Conservation (phyloP, 129 eudicot species). For the Daucus carota region DNA sequence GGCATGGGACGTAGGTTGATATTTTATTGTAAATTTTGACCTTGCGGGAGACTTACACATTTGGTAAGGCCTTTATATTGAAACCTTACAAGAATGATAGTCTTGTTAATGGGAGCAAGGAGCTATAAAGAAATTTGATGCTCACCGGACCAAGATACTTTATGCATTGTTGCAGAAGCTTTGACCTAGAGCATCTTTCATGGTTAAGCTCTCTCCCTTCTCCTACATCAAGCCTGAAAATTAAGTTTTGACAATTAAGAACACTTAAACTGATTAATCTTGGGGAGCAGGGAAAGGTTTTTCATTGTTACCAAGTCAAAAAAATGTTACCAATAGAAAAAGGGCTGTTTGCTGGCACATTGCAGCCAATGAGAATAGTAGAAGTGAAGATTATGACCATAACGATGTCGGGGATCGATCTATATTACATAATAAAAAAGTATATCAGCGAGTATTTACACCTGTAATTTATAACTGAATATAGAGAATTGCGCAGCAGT, state of each 20-base stretch:
- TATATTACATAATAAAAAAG: constrained; percentile 16
- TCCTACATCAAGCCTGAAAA: constrained; percentile 90
- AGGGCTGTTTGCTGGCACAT: constrained; percentile 72
- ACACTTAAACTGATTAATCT: constrained; percentile 1
- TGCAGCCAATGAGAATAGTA: constrained; percentile 73
- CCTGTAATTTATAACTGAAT: neutral
- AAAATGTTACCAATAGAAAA: constrained; percentile 79
- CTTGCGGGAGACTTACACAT: neutral
- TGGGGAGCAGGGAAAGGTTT: neutral
- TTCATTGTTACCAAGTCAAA: neutral
- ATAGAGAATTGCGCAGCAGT: neutral
- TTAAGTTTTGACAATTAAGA: neutral
- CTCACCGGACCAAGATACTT: constrained; percentile 94
- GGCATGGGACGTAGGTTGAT: neutral
- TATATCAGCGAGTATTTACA: neutral
- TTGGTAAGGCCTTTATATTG: neutral
- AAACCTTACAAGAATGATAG: neutral
- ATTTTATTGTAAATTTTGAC: neutral
- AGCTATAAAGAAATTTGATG: neutral
- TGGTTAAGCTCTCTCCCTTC: constrained; percentile 71
- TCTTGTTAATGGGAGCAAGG: neutral
- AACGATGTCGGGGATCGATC: constrained; percentile 98
- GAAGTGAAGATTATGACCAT: constrained; percentile 88
- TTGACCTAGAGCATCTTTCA: constrained; percentile 67
- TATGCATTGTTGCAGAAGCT: constrained; percentile 85